Evolutionary conservation across 2,329 filamentous ascomycete species (phyloP).

Genomic region (Neopestalotiopsis sp.): DNA sequence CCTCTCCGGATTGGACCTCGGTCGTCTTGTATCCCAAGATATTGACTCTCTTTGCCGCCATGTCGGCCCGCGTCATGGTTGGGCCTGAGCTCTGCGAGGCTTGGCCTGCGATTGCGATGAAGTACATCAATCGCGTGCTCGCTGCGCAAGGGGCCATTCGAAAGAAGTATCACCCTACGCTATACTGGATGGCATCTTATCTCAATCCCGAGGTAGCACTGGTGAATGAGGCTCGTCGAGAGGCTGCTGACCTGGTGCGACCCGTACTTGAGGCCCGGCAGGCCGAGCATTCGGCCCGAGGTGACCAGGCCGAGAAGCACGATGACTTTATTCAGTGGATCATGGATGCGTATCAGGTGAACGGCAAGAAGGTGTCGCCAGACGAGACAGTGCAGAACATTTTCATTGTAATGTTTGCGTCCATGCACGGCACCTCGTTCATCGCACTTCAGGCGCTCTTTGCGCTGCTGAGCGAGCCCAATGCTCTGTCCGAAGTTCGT

Average conservation of each 20-base stretch:
- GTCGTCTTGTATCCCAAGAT: conserved; percentile 1
- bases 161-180: conserved; percentile 22
- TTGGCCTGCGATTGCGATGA: conserved; percentile 20
- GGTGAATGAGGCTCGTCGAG: conserved; percentile 11
- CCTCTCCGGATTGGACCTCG: conserved; percentile 20
- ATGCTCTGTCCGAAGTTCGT: background rate
- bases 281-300: background rate
- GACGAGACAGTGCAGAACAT: conserved; percentile 21
- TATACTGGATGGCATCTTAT: conserved; percentile 28
- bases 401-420: conserved; percentile 22
- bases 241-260: conserved; percentile 25
- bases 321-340: background rate
- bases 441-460: conserved; percentile 21
- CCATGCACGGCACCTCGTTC: conserved; percentile 18
- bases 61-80: conserved; percentile 20
- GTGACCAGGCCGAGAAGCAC: background rate
- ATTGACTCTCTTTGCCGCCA: conserved; percentile 18
- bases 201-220: conserved; percentile 23
- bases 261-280: conserved; percentile 25
- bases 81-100: conserved; percentile 20
- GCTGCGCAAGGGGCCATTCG: conserved; percentile 23
- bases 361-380: background rate
- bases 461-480: background rate
- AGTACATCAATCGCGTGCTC: conserved; percentile 24
- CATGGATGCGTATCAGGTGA: background rate